Evolutionary conservation across 495 filamentous ascomycete species (phyloP).

Genomic region (Podospora didyma): DNA sequence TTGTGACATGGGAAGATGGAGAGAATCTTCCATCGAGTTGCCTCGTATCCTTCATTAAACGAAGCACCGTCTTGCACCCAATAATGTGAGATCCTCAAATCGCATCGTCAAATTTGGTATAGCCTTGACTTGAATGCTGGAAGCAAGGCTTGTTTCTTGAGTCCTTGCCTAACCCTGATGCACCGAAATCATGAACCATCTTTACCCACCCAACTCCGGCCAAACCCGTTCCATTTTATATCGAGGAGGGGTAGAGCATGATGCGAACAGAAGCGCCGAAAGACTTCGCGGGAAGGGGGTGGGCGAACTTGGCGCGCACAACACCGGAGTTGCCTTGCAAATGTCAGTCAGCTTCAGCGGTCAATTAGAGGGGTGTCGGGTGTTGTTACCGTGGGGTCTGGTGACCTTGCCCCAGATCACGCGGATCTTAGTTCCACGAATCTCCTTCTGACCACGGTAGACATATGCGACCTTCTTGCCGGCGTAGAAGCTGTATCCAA

Average conservation of each 20-base stretch:
- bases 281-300: constrained; percentile 89
- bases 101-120: constrained; percentile 38
- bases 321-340: constrained; percentile 85
- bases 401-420: constrained; percentile 99
- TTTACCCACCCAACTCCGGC: constrained; percentile 50
- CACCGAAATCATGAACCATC: constrained; percentile 53
- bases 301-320: constrained; percentile 91
- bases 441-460: constrained; percentile 87
- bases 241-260: constrained; percentile 95
- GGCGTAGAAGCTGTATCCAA: constrained; percentile 65
- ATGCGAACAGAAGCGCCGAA: constrained; percentile 96
- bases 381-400: constrained; percentile 75
- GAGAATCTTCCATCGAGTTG: constrained; percentile 3
- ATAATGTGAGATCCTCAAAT: constrained; percentile 27
- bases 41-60: constrained; percentile 15
- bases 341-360: constrained; percentile 2
- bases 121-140: constrained; percentile 41
- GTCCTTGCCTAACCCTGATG: constrained; percentile 50
- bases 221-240: constrained; percentile 43
- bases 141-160: constrained; percentile 41
- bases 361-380: not conserved
- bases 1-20: not conserved
- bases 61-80: constrained; percentile 23
- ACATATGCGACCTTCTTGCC: constrained; percentile 98
- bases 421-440: constrained; percentile 93